Evolutionary conservation across 176 grass and related monocot species (phyloP), one percentile per base, ranked within the genome.

Genomic region (Microstegium vimineum): DNA sequence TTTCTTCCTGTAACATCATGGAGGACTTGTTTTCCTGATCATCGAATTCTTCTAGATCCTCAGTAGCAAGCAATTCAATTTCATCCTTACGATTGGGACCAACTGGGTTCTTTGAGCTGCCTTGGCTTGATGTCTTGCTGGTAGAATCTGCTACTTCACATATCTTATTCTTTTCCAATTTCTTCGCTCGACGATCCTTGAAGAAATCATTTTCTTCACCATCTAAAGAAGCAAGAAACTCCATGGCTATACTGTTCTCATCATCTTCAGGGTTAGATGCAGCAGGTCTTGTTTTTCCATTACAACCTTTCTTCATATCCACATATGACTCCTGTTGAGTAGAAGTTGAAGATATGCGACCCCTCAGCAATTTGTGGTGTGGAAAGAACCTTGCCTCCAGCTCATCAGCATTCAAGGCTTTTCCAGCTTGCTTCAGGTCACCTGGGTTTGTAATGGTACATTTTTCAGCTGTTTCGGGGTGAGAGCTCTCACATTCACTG

Each of bases 311-410:
- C 15, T 73, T 82, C 14, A 47, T 26, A 64, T 32, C 27, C 35
- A 36, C n/a, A 25, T 26, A 91, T 36, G 43, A 20, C 52, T 87
- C 71, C 49, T 80, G 84, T 59, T 84, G 69, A 68, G 71, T 74
- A 73, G 72, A 40, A 22, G 46, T 62, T 27, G 87, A 93, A 0
- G 80, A 70, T 69, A 8, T 87, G 35, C 76, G 80, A 59, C 83
- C 89, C 79, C 88, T 99, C 82, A 95, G 76, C 52, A 95, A 79
- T 79, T 95, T 99, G 72, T 99, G 82, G 66, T 99, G 93, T 32
- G 93, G 96, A 75, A 99, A 94, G 67, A 99, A 95, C 80, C 96
- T 93, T 16, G 87, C 93, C 81, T 99, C 96, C 38, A 99, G 56
- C 69, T 91, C 93, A 30, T 95, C 92, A 35, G 86, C 87, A 85